phyloP scores from a whole-genome alignment of 2,329 filamentous ascomycete genomes.

The Gnomoniopsis sp. region DNA sequence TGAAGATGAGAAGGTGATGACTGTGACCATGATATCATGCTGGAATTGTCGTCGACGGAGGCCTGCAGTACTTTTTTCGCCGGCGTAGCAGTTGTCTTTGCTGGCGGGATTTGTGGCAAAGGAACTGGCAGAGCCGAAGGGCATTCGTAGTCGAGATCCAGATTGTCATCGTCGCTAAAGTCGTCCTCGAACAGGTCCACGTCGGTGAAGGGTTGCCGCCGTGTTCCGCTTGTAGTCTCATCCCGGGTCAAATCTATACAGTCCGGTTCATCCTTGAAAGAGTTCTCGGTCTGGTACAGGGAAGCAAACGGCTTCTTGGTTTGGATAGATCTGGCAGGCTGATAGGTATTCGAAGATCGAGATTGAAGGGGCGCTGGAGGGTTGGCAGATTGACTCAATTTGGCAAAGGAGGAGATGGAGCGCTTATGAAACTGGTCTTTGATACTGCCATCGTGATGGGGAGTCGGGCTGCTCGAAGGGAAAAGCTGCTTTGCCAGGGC shows the following conservation, averaged over 20 bases:
- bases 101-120: conserved; percentile 24
- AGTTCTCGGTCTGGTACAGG: conserved; percentile 42
- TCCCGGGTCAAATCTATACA: conserved; percentile 34
- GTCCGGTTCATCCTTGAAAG: conserved; percentile 43
- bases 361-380: conserved; percentile 26
- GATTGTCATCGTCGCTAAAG: conserved; percentile 78
- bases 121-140: conserved; percentile 46
- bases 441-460: conserved; percentile 43
- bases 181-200: conserved; percentile 75
- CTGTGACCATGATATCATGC: conserved; percentile 66
- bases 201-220: conserved; percentile 23
- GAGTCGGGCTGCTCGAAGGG: conserved; percentile 52
- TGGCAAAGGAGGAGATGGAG: conserved; percentile 28
- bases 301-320: conserved; percentile 34
- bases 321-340: conserved; percentile 18
- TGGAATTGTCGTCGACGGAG: conserved; percentile 26
- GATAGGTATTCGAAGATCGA: conserved; percentile 32
- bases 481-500: conserved; percentile 50
- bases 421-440: conserved; percentile 45
- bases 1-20: conserved; percentile 51
- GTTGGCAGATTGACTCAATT: conserved; percentile 8
- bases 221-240: conserved; percentile 22
- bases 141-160: conserved; percentile 67
- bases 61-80: conserved; percentile 10
- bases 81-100: conserved; percentile 20